Evolutionary conservation across 164 flowering plant species (phyloP).

Genomic region (Vitis rupestris): DNA sequence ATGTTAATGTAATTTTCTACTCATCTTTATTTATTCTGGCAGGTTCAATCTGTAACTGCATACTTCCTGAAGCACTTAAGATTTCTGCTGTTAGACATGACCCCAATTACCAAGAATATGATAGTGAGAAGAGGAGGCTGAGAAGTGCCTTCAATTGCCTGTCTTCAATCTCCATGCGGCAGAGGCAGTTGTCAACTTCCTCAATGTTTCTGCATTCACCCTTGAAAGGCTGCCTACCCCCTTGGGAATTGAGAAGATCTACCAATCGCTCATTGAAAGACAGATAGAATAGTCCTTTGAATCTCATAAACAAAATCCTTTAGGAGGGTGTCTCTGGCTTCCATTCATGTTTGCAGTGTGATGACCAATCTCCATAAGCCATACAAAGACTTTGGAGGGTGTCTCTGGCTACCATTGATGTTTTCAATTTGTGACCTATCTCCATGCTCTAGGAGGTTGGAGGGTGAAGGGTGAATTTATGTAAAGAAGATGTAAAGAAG

Average conservation of each 20-base stretch:
- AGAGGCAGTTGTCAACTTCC: conserved; percentile 42
- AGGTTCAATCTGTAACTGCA: conserved; percentile 50
- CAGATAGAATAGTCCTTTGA: conserved; percentile 15
- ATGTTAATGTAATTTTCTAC: background rate
- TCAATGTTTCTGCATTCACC: conserved; percentile 49
- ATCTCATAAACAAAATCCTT: background rate
- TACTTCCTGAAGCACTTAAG: conserved; percentile 47
- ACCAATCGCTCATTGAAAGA: conserved; percentile 27
- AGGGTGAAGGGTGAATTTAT: no score
- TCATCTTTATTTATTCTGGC: background rate
- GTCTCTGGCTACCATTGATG: no score
- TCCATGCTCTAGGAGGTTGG: no score
- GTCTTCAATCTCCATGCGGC: conserved; percentile 49
- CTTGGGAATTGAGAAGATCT: conserved; percentile 41
- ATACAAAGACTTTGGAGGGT: no score
- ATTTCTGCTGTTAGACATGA: conserved; percentile 40
- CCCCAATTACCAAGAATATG: conserved; percentile 21
- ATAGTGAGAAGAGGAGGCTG: conserved; percentile 40
- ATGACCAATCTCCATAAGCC: no score
- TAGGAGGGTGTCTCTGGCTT: background rate
- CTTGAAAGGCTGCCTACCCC: conserved; percentile 36
- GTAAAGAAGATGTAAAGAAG: no score
- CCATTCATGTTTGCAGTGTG: no score
- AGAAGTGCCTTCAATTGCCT: conserved; percentile 41
- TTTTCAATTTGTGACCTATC: no score